Evolutionary conservation across 192 early-diverging fungal genomes (phyloP).

Genomic region (Coemansia sp.): DNA sequence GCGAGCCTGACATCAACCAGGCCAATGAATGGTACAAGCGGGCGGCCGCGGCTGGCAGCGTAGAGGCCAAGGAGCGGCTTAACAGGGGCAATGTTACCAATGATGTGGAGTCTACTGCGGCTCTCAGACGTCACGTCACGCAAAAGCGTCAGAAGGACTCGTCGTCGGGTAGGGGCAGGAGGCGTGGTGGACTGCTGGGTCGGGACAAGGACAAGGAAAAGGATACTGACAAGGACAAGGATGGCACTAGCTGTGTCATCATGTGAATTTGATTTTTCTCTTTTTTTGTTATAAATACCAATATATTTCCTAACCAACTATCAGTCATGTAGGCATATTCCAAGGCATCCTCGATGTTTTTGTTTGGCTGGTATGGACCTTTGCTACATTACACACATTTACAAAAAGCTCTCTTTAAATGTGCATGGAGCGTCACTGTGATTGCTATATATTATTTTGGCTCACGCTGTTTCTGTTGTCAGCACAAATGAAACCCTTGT

Average conservation of each 20-base stretch:
- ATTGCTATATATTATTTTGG: no score
- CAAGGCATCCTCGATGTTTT: no score
- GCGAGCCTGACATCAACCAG: slow-evolving; percentile 56
- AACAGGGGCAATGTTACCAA: slow-evolving; percentile 31
- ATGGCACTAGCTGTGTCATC: slow-evolving; percentile 43
- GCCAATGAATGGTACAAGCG: slow-evolving; percentile 70
- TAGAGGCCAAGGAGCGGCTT: slow-evolving; percentile 57
- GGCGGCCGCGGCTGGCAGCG: slow-evolving; percentile 63
- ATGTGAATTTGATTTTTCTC: slow-evolving; percentile 30
- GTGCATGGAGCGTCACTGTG: no score
- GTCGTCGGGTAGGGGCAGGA: slow-evolving; percentile 31
- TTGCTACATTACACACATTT: no score
- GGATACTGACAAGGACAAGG: slow-evolving; percentile 42
- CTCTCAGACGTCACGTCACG: slow-evolving; percentile 55
- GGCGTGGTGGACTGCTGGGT: slow-evolving; percentile 32
- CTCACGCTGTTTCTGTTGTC: slow-evolving; percentile 41
- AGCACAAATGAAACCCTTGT: not conserved
- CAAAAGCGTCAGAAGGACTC: slow-evolving; percentile 58
- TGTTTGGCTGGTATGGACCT: no score
- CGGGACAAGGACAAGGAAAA: slow-evolving; percentile 29
- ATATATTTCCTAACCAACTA: not conserved
- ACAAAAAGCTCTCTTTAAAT: no score
- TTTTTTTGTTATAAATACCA: not conserved
- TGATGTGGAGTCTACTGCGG: slow-evolving; percentile 41
- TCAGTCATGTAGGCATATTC: not conserved